Base-by-base conservation (phyloP, 768 basidiomycete genomes). In the Tulasnella sp. region DNA sequence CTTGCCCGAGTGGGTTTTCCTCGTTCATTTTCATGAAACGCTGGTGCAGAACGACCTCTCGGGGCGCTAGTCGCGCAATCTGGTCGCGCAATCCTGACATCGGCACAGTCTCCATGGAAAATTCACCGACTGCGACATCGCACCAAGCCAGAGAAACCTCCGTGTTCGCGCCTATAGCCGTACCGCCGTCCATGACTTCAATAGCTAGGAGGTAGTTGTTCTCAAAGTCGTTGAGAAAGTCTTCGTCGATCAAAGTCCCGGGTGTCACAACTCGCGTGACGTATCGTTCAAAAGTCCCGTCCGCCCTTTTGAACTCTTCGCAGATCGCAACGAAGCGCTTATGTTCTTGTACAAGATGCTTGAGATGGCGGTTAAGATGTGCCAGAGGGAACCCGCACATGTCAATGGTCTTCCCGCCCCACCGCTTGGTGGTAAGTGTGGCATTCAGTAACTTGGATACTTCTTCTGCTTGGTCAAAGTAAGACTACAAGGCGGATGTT, bases 41-140 rank as follows among this genome's bases (percentile, higher is more conserved):
- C 15, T 71, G 63, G 25, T 79, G 65, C 3, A 94, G 76, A 43
- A 96, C 82, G 42, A 96, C 77, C 69, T 97, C 92, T 49, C 78
- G 78, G 4, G 93, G 93, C 31, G 70, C 71, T 41, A 96, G 84
- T 19, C 90, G 79, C 6, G 81, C 81, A 23, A 98, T 72, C 60
- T 94, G 86, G 64, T 96, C 90, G 53, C 80, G 78, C 29, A 98
- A 69, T 37, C 67, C 71, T 21, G 79, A 78, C 14, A 74, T 46
- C 2, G 72, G 68, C 9, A 78, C 74, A 5, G 69, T 67, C 62
- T 86, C 86, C 9, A 86, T 83, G 68, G 86, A 91, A 68, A 94
- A 89, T 65, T 94, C 92, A 59, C 90, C 89, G 0, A 92, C 96
- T 12, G 93, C 92, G 15, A 96, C 79, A 66, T 98, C 93, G 23